These are phyloP conservation scores for Leccinum arenicola DNA, from an alignment of 768 basidiomycete genomes.

Conservation along the genomic window DNA sequence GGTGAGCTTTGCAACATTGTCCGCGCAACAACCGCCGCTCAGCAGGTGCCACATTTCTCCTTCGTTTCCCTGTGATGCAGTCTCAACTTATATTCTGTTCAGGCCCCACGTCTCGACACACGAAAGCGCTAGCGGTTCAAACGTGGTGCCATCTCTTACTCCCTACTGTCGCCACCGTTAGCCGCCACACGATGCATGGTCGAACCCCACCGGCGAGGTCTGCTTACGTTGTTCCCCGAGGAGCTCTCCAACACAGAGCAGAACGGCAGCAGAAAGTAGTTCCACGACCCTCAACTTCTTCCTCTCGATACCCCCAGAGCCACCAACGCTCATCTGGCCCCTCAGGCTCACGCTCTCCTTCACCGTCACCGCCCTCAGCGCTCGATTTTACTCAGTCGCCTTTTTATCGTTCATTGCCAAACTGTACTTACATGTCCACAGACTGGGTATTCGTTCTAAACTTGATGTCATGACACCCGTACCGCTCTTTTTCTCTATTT, in stretches of 20 bases:
- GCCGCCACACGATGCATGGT: slow-evolving; percentile 35
- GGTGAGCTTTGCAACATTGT: slow-evolving; percentile 33
- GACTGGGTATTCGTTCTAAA: slow-evolving; percentile 30
- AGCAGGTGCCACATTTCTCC: no score
- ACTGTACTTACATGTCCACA: slow-evolving; percentile 40
- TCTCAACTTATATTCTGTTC: slow-evolving; percentile 37
- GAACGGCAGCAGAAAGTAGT: slow-evolving; percentile 32
- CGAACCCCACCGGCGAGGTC: slow-evolving; percentile 31
- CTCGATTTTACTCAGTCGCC: slow-evolving; percentile 42
- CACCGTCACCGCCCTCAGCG: slow-evolving; percentile 39
- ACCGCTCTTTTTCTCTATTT: slow-evolving; percentile 25
- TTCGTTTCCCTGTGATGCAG: slow-evolving; percentile 25
- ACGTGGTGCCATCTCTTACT: slow-evolving; percentile 79
- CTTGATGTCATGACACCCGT: slow-evolving; percentile 54
- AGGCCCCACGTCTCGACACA: slow-evolving; percentile 32
- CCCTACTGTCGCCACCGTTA: slow-evolving; percentile 61
- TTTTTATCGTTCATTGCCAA: slow-evolving; percentile 38
- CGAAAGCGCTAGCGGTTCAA: slow-evolving; percentile 74
- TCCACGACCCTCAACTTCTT: slow-evolving; percentile 20
- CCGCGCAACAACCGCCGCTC: neutral
- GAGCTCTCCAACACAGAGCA: slow-evolving; percentile 37
- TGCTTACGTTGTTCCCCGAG: slow-evolving; percentile 45
- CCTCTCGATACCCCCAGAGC: slow-evolving; percentile 32
- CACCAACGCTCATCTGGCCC: slow-evolving; percentile 36
- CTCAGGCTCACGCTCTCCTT: slow-evolving; percentile 40